Evolutionary conservation across 2,329 filamentous ascomycete genomes (phyloP).

Genomic region (Sphaceloma murrayae): DNA sequence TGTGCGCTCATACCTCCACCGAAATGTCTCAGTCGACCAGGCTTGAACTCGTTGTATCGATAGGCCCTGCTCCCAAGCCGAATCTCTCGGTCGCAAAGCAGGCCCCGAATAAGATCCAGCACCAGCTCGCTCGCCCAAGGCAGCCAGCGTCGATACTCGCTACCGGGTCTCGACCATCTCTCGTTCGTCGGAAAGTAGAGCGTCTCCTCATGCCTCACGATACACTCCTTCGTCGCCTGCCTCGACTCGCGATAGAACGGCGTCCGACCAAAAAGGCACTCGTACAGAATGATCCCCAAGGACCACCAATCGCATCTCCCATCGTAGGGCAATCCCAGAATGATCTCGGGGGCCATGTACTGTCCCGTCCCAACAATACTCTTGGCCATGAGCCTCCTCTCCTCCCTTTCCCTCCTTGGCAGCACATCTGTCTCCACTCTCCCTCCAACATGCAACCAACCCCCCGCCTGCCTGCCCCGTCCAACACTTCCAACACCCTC

Average conservation of each 20-base stretch:
- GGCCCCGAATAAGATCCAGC: conserved; percentile 62
- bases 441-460: no score
- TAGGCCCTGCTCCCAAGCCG: conserved; percentile 57
- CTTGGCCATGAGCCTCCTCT: conserved; percentile 61
- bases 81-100: conserved; percentile 63
- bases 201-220: conserved; percentile 60
- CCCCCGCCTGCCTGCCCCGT: no score
- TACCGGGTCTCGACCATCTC: conserved; percentile 45
- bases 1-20: not conserved
- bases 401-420: conserved; percentile 37
- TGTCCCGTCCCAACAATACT: conserved; percentile 93
- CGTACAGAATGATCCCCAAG: conserved; percentile 85
- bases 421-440: no score
- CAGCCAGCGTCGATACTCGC: conserved; percentile 28
- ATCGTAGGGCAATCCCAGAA: conserved; percentile 73
- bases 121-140: conserved; percentile 56
- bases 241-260: conserved; percentile 78
- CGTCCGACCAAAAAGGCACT: conserved; percentile 86
- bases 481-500: conserved; percentile 38
- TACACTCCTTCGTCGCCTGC: conserved; percentile 75
- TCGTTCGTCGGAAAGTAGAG: conserved; percentile 59
- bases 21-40: conserved; percentile 20
- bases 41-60: conserved; percentile 49
- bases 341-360: conserved; percentile 96
- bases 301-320: conserved; percentile 97